Base-by-base conservation (phyloP, 1,139 yeast species). In the Yamadazyma spencermartinsiae region DNA sequence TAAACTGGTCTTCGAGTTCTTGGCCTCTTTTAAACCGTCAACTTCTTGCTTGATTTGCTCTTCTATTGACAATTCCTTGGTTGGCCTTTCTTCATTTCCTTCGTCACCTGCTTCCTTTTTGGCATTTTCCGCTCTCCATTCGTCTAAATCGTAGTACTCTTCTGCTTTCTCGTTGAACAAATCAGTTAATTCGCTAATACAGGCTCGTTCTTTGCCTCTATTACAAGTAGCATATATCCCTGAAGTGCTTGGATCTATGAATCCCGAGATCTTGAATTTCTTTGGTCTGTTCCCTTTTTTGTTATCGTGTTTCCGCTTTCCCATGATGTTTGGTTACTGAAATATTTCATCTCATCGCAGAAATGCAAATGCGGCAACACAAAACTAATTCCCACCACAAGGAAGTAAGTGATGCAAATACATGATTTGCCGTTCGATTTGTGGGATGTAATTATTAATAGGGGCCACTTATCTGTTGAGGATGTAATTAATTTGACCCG, bases 171-270 rank as follows among this genome's bases (percentile, higher is more conserved):
- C 73, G 38, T 64, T 55, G 40, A 90, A 75, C 26, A 89, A 61
- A 39, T 73, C 64, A 50, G 79, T 72, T 51, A 90, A 65, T 59
- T 90, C 98, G 43, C 79, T 78, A 15, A 82, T 76, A 50, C 96
- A 86, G 40, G 76, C 79, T 42, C 75, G 72, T 60, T 90, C 96
- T 48, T 82, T 79, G 32, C 86, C 84, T 51, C 96, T 72, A 36
- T 79, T 74, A 60, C 97, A 87, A 0, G 96, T 86, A 16, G 89
- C 96, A 61, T 83, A 92, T 2, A 87, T 69, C 1, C 98, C 96
- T 33, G 83, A 67, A 45, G 95, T 84, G 36, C 81, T 81, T 0
- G 96, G 95, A 52, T 88, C 96, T 16, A 81, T 57, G 41, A 79
- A 65, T 3, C 80, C 80, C 4, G 69, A 60, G 20, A 65, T 55